Evolutionary conservation across 2,329 filamentous ascomycete species (phyloP).

Genomic region (Ophiostoma quercus): DNA sequence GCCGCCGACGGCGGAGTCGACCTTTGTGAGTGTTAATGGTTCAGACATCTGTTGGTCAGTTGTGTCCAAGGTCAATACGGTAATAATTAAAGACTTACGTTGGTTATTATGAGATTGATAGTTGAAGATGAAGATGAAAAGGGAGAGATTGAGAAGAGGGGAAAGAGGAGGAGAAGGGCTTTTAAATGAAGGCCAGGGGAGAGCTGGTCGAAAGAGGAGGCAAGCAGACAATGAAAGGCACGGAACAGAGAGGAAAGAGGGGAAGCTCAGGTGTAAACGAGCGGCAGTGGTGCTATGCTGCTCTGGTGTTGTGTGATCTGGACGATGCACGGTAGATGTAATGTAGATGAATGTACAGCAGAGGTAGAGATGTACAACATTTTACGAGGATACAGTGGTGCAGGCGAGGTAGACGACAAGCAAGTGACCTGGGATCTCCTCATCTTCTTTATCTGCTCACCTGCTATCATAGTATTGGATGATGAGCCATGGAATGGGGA

Average conservation of each 20-base stretch:
- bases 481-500: neutral
- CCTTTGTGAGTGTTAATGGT: conserved; percentile 63
- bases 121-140: neutral
- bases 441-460: neutral
- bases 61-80: neutral
- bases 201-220: neutral
- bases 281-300: conserved; percentile 1
- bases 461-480: neutral
- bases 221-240: neutral
- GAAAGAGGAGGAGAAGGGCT: conserved; percentile 1
- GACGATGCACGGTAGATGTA: neutral
- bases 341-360: neutral
- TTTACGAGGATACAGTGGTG: neutral
- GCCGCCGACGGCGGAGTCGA: conserved; percentile 87
- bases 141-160: conserved; percentile 6
- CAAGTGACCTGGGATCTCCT: neutral
- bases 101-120: neutral
- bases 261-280: conserved; percentile 19
- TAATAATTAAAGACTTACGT: too few species aligned
- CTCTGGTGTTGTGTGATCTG: conserved; percentile 11
- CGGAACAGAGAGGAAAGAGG: conserved; percentile 16
- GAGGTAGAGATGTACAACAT: neutral
- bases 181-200: neutral
- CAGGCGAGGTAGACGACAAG: neutral
- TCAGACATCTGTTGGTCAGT: conserved; percentile 36